These are phyloP conservation scores for Mucor ambiguus DNA, from an alignment of 371 early-diverging fungal genomes.

Conservation along the genomic window DNA sequence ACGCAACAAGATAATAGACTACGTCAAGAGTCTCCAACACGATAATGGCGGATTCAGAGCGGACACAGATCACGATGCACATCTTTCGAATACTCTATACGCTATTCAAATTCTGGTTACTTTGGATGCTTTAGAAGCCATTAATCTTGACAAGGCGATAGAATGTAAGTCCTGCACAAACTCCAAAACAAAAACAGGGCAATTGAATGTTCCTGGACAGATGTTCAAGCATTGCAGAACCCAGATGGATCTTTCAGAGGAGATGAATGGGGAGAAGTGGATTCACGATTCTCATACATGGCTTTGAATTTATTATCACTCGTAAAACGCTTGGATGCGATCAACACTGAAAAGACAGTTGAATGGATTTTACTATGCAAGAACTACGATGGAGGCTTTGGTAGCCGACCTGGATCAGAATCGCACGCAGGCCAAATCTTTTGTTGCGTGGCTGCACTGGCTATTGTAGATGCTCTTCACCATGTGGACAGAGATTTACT, in stretches of 20 bases:
- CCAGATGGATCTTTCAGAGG: constrained; percentile 86
- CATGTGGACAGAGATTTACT: constrained; percentile 78
- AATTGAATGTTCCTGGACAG: constrained; percentile 20
- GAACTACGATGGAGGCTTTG: constrained; percentile 99
- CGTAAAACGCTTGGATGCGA: constrained; percentile 70
- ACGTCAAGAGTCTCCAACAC: constrained; percentile 81
- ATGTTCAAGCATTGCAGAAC: constrained; percentile 62
- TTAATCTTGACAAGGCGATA: constrained; percentile 71
- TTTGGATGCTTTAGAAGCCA: constrained; percentile 74
- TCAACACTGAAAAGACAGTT: constrained; percentile 75
- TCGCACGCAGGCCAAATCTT: constrained; percentile 96
- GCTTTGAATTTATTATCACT: constrained; percentile 80
- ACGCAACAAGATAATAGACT: constrained; percentile 72
- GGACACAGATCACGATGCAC: constrained; percentile 86
- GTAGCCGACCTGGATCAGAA: constrained; percentile 92
- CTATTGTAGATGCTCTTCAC: constrained; percentile 72
- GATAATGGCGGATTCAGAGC: constrained; percentile 94
- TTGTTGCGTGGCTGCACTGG: constrained; percentile 90
- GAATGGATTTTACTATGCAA: constrained; percentile 81
- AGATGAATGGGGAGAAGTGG: constrained; percentile 95
- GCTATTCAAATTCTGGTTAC: constrained; percentile 94
- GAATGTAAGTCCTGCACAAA: constrained; percentile 55
- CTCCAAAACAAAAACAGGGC: background rate
- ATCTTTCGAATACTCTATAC: constrained; percentile 90
- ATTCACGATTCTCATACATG: constrained; percentile 94